Base-by-base conservation (phyloP, 257 asterid species). In the Phtheirospermum japonicum region DNA sequence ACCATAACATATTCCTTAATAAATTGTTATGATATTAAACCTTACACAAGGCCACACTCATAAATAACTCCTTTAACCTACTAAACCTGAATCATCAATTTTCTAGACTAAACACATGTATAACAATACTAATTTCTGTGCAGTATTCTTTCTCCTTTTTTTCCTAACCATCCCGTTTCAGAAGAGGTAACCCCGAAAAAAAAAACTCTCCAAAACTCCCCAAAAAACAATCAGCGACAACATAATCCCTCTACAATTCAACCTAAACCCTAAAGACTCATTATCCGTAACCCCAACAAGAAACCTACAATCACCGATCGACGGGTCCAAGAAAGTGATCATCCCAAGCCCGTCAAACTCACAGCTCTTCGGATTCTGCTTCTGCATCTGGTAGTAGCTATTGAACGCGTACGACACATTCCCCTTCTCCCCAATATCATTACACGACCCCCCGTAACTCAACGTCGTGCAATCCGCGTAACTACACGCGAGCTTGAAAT, bases 301-400 rank as follows among this genome's bases (percentile, higher is more conserved):
- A 82, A 92, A 92, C 60, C 81, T 80, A 83, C 97, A 88, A 11
- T 69, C 66, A 16, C 95, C 97, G 8, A 88, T 51, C 0, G 97
- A 88, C 53, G 98, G 98, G 79, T 92, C 85, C 82, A 92, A 78
- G 82, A 89, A 83, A 2, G 97, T 92, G 36, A 89, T 81, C 83
- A 92, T 83, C 65, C 99, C 99, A 6, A 92, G 89, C 53, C 99
- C 99, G 61, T 86, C 97, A 65, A 86, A 92, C 57, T 92, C 97
- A 64, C 95, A 92, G 77, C 95, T 88, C 70, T 13, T 48, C 1
- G 82, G 77, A 63, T 83, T 83, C 83, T 92, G 98, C 58, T 81
- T 88, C 51, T 79, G 88, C 4, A 73, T 56, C 84, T 86, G 97
- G 71, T 92, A 86, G 69, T 88, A 92, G 63, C 95, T 86, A 57